Evolutionary conservation across 2,329 filamentous ascomycete genomes (phyloP).

Genomic region (Drechslerella coelobrocha): DNA sequence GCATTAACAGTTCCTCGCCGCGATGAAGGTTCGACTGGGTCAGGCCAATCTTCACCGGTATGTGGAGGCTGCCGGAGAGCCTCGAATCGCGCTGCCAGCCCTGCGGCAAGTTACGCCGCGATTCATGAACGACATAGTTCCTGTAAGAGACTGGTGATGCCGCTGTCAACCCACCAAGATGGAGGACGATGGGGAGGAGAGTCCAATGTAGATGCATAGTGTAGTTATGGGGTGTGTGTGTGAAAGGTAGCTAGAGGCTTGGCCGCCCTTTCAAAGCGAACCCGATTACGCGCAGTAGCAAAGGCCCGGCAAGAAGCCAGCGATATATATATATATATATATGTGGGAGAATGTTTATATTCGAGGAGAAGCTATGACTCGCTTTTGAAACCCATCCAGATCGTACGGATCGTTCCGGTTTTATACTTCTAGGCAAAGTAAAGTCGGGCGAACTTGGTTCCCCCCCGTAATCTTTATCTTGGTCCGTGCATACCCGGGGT

Average conservation of each 20-base stretch:
- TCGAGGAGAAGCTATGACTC: too few relatives aligned
- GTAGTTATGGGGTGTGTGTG: slow-evolving; percentile 8
- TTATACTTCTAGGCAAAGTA: not conserved
- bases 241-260: too few relatives aligned
- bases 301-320: too few relatives aligned
- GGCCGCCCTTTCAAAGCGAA: not conserved
- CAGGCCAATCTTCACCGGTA: slow-evolving; percentile 59
- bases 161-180: slow-evolving; percentile 8
- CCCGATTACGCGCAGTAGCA: too few relatives aligned
- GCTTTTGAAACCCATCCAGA: too few relatives aligned
- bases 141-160: slow-evolving; percentile 31
- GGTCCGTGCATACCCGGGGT: not conserved
- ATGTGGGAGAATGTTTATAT: too few relatives aligned
- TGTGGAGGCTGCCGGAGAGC: slow-evolving; percentile 36
- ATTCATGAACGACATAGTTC: slow-evolving; percentile 36
- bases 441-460: too few relatives aligned
- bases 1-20: slow-evolving; percentile 60
- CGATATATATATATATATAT: too few relatives aligned
- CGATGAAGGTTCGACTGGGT: slow-evolving; percentile 62
- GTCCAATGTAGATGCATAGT: slow-evolving; percentile 28
- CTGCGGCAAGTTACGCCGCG: slow-evolving; percentile 29
- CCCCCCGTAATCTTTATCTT: not conserved
- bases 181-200: slow-evolving; percentile 12
- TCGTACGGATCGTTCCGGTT: not conserved
- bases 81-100: slow-evolving; percentile 41